A percentile compares a stretch with the other conserved stretches of the same genome.
Evolutionary conservation across 108 stramenopile species (phyloP).

Genomic region (Fistulifera solaris): DNA sequence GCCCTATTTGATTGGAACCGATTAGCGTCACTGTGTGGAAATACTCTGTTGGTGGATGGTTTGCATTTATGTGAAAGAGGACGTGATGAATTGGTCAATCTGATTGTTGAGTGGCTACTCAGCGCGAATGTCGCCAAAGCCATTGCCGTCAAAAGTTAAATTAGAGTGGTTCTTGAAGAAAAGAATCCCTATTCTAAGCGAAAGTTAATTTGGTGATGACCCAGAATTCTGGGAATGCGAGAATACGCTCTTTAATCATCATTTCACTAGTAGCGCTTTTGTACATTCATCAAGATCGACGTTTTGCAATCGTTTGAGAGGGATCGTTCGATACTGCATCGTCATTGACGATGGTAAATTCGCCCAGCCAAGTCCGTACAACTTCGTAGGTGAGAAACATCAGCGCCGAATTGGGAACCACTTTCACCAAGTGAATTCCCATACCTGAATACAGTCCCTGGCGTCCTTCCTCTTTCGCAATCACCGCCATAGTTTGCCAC

Average conservation of each 20-base stretch:
- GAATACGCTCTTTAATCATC: too few relatives aligned
- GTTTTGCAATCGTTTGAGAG: too few relatives aligned
- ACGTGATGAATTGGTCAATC: constrained; percentile 3
- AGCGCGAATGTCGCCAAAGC: constrained; percentile 10
- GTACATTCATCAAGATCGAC: too few relatives aligned
- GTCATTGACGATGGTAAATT: constrained; percentile 40
- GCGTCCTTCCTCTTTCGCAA: constrained; percentile 84
- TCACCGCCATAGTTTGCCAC: constrained; percentile 81
- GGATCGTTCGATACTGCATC: too few relatives aligned
- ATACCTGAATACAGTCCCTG: constrained; percentile 82
- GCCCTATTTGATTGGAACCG: constrained; percentile 5
- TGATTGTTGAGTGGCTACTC: constrained; percentile 10
- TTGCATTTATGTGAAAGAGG: constrained; percentile 10
- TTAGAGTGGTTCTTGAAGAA: background rate
- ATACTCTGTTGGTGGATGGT: constrained; percentile 4
- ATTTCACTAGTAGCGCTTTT: too few relatives aligned
- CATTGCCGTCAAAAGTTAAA: constrained; percentile 14
- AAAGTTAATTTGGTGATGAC: too few relatives aligned
- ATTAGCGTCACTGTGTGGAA: background rate
- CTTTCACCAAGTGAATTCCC: constrained; percentile 85
- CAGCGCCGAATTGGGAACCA: constrained; percentile 91
- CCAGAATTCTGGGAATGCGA: too few relatives aligned
- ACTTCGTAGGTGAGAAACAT: constrained; percentile 87
- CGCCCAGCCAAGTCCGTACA: constrained; percentile 53
- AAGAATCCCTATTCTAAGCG: too few relatives aligned